phyloP scores from a whole-genome alignment of 805 yeast species.

The Phaffomyces thermotolerans region DNA sequence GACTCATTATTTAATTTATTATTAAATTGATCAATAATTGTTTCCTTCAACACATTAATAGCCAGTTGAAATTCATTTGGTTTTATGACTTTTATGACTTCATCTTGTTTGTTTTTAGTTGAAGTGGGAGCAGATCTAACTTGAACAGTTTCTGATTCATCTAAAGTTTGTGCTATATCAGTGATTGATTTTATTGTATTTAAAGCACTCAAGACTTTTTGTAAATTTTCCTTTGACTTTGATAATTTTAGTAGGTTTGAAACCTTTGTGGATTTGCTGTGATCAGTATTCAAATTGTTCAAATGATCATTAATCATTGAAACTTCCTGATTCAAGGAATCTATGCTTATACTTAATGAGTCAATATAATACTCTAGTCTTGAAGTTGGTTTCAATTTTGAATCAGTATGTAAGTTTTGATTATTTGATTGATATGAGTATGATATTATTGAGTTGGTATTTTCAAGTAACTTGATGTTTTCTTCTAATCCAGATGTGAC shows the following conservation, averaged over 20 bases:
- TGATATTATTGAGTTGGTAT: conserved; percentile 44
- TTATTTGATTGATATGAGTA: conserved; percentile 25
- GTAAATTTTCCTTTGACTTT: conserved; percentile 37
- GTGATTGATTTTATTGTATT: conserved; percentile 36
- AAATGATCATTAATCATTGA: conserved; percentile 7
- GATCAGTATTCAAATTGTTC: neutral
- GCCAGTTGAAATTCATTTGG: conserved; percentile 31
- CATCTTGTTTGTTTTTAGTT: conserved; percentile 2
- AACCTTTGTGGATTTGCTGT: conserved; percentile 15
- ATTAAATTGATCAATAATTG: conserved; percentile 37
- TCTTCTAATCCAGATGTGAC: conserved; percentile 46
- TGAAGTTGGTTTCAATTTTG: conserved; percentile 37
- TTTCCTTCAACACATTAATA: conserved; percentile 36
- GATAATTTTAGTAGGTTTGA: conserved; percentile 38
- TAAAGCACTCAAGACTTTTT: conserved; percentile 39
- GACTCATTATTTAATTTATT: conserved; percentile 19
- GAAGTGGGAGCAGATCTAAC: conserved; percentile 18
- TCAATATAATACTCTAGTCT: conserved; percentile 62
- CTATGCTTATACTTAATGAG: conserved; percentile 49
- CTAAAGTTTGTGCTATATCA: conserved; percentile 21
- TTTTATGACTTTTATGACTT: conserved; percentile 21
- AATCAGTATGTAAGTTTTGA: conserved; percentile 12
- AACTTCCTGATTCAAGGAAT: conserved; percentile 46
- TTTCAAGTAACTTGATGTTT: conserved; percentile 41
- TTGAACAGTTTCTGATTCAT: conserved; percentile 4